These are phyloP conservation scores for Penicillium hesseltinei DNA, from an alignment of 2,329 filamentous ascomycete genomes.

Conservation along the genomic window DNA sequence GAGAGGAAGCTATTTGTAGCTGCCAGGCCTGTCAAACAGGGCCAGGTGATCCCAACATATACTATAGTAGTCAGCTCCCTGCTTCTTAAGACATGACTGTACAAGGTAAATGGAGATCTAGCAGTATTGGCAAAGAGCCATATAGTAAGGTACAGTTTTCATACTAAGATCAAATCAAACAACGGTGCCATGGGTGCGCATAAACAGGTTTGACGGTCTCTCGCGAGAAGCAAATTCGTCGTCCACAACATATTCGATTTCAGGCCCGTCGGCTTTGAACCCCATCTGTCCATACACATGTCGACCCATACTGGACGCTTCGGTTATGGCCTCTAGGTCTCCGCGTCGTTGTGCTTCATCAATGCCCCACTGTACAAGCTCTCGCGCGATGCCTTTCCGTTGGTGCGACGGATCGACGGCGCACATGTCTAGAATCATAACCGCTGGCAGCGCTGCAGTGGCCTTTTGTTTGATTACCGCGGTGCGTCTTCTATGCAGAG, in stretches of 20 bases:
- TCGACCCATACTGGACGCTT: constrained; percentile 52
- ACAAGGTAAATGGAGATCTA: not conserved
- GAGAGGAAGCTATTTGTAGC: too few relatives aligned
- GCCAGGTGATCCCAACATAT: too few relatives aligned
- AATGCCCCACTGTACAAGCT: constrained; percentile 50
- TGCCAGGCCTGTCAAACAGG: too few relatives aligned
- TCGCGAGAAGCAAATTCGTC: constrained; percentile 38
- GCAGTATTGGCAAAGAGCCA: not conserved
- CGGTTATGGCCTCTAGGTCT: constrained; percentile 48
- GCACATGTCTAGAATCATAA: constrained; percentile 53
- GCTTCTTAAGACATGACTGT: not conserved
- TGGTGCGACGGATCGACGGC: constrained; percentile 56
- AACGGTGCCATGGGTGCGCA: constrained; percentile 37
- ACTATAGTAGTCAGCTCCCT: not conserved
- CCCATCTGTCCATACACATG: constrained; percentile 49
- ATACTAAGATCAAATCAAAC: not conserved
- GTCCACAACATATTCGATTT: constrained; percentile 48
- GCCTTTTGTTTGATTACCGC: constrained; percentile 46
- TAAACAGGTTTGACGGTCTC: constrained; percentile 49
- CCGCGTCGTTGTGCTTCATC: constrained; percentile 31
- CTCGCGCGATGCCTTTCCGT: constrained; percentile 46
- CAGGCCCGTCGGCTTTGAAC: constrained; percentile 43
- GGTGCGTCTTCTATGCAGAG: constrained; percentile 33
- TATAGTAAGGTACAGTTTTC: not conserved
- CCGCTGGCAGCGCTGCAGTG: constrained; percentile 28